phyloP scores from a whole-genome alignment of 2,329 filamentous ascomycete species.

The Stemphylium vesicarium region DNA sequence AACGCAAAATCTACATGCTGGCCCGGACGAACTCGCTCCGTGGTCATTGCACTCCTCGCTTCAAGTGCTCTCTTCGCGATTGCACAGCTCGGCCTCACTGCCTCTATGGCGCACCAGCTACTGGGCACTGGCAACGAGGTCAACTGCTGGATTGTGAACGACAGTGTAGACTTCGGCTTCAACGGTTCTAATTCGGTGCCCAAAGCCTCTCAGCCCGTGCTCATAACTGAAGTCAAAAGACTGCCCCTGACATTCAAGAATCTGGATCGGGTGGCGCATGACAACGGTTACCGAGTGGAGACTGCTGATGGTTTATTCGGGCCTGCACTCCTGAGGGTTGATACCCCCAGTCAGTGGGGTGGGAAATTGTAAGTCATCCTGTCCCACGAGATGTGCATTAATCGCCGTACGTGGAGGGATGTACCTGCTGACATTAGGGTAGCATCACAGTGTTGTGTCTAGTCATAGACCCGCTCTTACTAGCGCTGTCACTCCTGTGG shows the following conservation, averaged over 20 bases:
- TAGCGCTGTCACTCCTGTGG: too few relatives aligned
- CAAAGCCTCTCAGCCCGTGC: background rate
- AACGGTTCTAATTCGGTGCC: background rate
- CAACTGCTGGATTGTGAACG: background rate
- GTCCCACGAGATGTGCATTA: too few relatives aligned
- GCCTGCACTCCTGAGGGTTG: background rate
- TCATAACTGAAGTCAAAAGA: background rate
- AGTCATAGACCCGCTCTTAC: too few relatives aligned
- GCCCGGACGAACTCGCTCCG: background rate
- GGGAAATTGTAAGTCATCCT: too few relatives aligned
- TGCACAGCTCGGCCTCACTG: background rate
- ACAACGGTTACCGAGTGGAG: background rate
- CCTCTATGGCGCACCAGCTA: background rate
- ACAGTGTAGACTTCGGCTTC: background rate
- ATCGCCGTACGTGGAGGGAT: too few relatives aligned
- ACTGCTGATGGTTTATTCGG: background rate
- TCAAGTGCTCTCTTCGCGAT: background rate
- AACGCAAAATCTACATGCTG: conserved; percentile 6
- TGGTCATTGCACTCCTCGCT: background rate
- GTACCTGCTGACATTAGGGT: too few relatives aligned
- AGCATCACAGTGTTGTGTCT: too few relatives aligned
- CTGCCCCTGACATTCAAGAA: conserved; percentile 3
- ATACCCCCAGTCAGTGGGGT: too few relatives aligned
- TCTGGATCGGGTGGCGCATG: background rate
- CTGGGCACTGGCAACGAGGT: background rate